phyloP scores from a whole-genome alignment of 305 asterid species.

The Solanum hybrid region DNA sequence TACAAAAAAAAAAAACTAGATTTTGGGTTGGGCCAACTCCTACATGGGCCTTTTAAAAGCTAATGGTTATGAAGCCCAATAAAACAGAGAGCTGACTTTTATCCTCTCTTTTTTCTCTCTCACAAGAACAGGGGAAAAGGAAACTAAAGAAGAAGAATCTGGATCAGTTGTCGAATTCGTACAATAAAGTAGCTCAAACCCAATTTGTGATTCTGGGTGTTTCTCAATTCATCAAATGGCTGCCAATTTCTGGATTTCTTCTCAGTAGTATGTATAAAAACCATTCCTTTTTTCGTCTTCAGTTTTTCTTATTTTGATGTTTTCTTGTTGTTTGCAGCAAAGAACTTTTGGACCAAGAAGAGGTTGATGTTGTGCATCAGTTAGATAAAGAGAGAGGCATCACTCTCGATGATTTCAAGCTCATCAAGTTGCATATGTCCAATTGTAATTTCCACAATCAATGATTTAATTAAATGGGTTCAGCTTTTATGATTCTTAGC shows the following conservation, averaged over 20 bases:
- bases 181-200: not conserved
- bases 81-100: not conserved
- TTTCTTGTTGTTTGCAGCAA: constrained; percentile 31
- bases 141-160: not conserved
- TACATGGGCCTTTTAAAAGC: not conserved
- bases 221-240: not conserved
- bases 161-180: not conserved
- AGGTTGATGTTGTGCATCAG: constrained; percentile 66
- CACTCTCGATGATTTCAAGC: constrained; percentile 83
- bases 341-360: constrained; percentile 70
- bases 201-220: not conserved
- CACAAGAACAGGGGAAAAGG: not conserved
- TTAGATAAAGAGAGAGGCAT: constrained; percentile 77
- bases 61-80: not conserved
- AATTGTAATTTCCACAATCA: constrained; percentile 33
- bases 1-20: not conserved
- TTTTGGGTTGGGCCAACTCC: not conserved
- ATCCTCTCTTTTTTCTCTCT: not conserved
- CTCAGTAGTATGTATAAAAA: not conserved
- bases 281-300: not conserved
- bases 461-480: not conserved
- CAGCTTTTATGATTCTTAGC: not conserved
- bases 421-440: constrained; percentile 75
- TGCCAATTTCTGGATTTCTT: constrained; percentile 3
- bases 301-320: not conserved